Percentiles rank a stretch among this genome's conserved stretches.
These are phyloP conservation scores for Tuber melanosporum DNA, from an alignment of 495 filamentous ascomycete species.

Conservation along the genomic window DNA sequence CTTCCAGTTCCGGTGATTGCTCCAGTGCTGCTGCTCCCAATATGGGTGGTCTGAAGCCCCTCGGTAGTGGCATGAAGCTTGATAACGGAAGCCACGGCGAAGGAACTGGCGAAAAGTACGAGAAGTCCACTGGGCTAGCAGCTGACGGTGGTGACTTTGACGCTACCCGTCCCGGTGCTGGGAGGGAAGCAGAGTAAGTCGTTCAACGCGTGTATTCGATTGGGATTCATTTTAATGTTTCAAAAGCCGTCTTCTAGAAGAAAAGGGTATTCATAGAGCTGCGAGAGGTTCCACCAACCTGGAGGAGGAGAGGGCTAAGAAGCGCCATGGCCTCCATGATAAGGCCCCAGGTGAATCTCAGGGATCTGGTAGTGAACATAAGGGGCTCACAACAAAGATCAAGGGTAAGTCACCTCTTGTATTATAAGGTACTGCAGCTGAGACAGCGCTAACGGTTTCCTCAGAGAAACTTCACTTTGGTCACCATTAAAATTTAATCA, in stretches of 20 bases:
- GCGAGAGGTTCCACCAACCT: background rate
- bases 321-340: background rate
- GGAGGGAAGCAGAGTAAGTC: constrained; percentile 60
- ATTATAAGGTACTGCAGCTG: background rate
- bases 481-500: constrained; percentile 21
- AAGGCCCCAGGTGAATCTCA: background rate
- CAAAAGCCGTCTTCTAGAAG: constrained; percentile 31
- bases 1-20: constrained; percentile 15
- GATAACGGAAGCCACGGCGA: constrained; percentile 35
- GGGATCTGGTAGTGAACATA: constrained; percentile 12
- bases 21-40: constrained; percentile 15
- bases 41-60: constrained; percentile 23
- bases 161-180: constrained; percentile 55
- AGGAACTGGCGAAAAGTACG: constrained; percentile 52
- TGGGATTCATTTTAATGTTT: constrained; percentile 10
- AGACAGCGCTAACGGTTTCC: constrained; percentile 4
- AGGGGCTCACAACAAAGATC: constrained; percentile 26
- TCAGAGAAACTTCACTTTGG: constrained; percentile 38
- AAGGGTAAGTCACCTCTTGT: constrained; percentile 23
- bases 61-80: constrained; percentile 19
- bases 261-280: constrained; percentile 36
- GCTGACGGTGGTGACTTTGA: constrained; percentile 57
- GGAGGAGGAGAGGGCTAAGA: constrained; percentile 4
- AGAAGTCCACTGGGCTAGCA: constrained; percentile 51
- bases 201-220: background rate